phyloP scores from a whole-genome alignment of 306 rosid species.

The Mucuna pruriens region DNA sequence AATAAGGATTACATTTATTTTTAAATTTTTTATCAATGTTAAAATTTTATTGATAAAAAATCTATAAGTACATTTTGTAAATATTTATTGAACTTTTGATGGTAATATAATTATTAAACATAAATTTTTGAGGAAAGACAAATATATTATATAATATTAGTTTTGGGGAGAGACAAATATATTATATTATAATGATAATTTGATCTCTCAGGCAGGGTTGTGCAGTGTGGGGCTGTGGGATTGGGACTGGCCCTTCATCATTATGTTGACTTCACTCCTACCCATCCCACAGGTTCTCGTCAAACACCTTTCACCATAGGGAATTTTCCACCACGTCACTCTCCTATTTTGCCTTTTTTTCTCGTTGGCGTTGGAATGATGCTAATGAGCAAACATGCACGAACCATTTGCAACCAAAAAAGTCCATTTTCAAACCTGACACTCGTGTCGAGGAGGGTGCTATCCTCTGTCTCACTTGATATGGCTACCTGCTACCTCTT shows the following conservation, averaged over 20 bases:
- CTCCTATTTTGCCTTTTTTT: slow-evolving; percentile 7
- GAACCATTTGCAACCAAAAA: neutral
- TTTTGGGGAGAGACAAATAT: neutral
- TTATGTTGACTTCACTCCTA: slow-evolving; percentile 45
- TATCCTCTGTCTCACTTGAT: slow-evolving; percentile 34
- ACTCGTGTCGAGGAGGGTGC: neutral
- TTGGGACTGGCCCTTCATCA: slow-evolving; percentile 43
- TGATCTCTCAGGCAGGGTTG: neutral
- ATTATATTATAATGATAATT: neutral
- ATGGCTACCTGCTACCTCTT: slow-evolving; percentile 22
- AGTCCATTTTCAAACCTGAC: slow-evolving; percentile 36
- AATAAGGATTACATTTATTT: no score
- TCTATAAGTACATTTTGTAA: no score
- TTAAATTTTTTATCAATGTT: no score
- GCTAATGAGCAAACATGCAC: neutral
- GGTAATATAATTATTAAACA: no score
- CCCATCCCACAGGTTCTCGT: slow-evolving; percentile 12
- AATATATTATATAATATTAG: neutral
- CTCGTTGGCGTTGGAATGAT: neutral
- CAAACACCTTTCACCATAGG: slow-evolving; percentile 38
- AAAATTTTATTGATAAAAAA: no score
- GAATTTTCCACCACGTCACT: slow-evolving; percentile 37
- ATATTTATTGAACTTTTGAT: no score
- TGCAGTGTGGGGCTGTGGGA: slow-evolving; percentile 16
- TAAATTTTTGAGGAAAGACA: neutral